Percentiles rank a stretch among this genome's conserved stretches.
Conservation (phyloP, 208 protist species). For the Porcisia deanei region DNA sequence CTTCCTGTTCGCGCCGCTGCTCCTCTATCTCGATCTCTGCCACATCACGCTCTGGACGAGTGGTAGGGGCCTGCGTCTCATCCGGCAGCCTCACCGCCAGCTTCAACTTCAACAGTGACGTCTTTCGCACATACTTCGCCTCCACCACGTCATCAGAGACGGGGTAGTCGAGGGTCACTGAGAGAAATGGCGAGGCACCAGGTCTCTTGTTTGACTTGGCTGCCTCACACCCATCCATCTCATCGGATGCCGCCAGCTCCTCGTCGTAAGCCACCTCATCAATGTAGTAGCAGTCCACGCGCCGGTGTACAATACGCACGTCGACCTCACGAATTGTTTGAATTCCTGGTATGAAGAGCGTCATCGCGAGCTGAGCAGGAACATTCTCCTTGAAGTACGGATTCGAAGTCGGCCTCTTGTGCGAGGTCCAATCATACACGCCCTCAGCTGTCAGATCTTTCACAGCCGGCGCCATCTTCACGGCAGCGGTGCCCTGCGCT, state of each 20-base stretch:
- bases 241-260: neutral
- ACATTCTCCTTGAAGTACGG: constrained; percentile 77
- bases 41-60: constrained; percentile 56
- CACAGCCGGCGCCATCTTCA: constrained; percentile 20
- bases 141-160: constrained; percentile 57
- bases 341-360: constrained; percentile 74
- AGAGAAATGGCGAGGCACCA: constrained; percentile 46
- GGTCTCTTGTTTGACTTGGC: neutral
- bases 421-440: constrained; percentile 77
- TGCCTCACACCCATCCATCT: neutral
- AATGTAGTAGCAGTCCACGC: constrained; percentile 62
- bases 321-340: constrained; percentile 82
- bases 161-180: constrained; percentile 74
- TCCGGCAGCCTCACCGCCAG: constrained; percentile 76
- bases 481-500: neutral
- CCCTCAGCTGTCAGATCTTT: constrained; percentile 46
- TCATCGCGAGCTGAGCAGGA: constrained; percentile 57
- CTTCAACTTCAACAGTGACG: constrained; percentile 50
- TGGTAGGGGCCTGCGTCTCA: constrained; percentile 48
- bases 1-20: constrained; percentile 29
- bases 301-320: constrained; percentile 51
- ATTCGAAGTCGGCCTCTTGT: constrained; percentile 68
- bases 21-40: constrained; percentile 76
- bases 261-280: constrained; percentile 39
- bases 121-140: constrained; percentile 85